phyloP scores from a whole-genome alignment of 768 basidiomycete genomes.

The Suillus paluster region DNA sequence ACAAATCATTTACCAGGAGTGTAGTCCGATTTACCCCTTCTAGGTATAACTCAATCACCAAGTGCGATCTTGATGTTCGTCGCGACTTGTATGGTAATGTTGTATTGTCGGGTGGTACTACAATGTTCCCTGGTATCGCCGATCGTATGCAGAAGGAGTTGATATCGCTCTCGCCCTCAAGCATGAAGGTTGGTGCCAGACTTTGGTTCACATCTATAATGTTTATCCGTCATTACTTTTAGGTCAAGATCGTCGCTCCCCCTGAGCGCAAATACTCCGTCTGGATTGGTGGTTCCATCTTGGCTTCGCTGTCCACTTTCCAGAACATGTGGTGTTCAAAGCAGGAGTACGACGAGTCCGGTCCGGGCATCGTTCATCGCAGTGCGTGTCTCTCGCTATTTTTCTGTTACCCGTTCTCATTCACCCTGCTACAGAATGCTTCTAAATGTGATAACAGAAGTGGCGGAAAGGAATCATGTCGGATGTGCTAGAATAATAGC shows the following conservation, averaged over 20 bases:
- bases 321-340: slow-evolving; percentile 95
- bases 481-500: slow-evolving; percentile 33
- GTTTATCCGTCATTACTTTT: slow-evolving; percentile 9
- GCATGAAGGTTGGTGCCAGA: slow-evolving; percentile 70
- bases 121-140: slow-evolving; percentile 96
- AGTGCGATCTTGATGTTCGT: slow-evolving; percentile 73
- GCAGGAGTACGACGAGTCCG: slow-evolving; percentile 90
- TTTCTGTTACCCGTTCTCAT: neutral
- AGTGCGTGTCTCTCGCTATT: slow-evolving; percentile 46
- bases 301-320: slow-evolving; percentile 93
- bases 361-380: slow-evolving; percentile 81
- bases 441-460: slow-evolving; percentile 23
- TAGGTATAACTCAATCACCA: slow-evolving; percentile 62
- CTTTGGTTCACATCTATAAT: neutral
- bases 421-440: slow-evolving; percentile 23
- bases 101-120: slow-evolving; percentile 79
- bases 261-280: slow-evolving; percentile 96
- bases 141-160: slow-evolving; percentile 97
- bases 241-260: slow-evolving; percentile 92
- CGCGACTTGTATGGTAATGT: slow-evolving; percentile 40
- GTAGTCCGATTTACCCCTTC: slow-evolving; percentile 9
- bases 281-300: slow-evolving; percentile 89
- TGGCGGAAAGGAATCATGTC: slow-evolving; percentile 26
- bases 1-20: neutral
- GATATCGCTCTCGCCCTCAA: slow-evolving; percentile 74